Evolutionary conservation across 148 eudicot genomes (phyloP), one percentile per base, ranked within the genome.

Genomic region (Bassia scoparia): DNA sequence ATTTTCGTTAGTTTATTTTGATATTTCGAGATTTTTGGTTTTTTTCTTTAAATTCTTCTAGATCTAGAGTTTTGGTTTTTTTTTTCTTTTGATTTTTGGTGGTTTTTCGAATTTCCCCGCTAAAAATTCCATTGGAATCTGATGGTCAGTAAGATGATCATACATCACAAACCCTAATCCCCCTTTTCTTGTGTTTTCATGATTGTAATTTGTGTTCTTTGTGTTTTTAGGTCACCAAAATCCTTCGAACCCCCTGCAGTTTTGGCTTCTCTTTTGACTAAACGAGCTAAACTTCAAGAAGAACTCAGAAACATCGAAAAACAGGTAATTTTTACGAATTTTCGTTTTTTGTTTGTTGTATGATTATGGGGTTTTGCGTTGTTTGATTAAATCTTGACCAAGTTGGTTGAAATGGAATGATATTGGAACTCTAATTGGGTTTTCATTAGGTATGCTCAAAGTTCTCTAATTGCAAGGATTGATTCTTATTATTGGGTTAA

Each of bases 301-400:
- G 98, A 95, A 69, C 97, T 95, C 67, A 87, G 97, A 16, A 83
- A 31, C 76, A 87, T 95, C 26, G 98, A 95, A 78, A 91, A 91
- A 61, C 98, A 95, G 96, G 98, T 84, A 49, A 44, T 9, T 81
- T 55, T 53, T 23, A 12, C 21, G 12, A 10, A 58, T 27, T 31
- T 5, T 14, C 7, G 3, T 29, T 48, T 60, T 8, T 0, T 33
- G 43, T 34, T 26, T 33, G 1, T 5, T 27, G 41, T 72, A n/a
- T 27, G 43, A 35, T 48, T 43, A 43, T 52, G n/a, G n/a, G n/a
- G n/a, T n/a, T n/a, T n/a, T n/a, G n/a, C n/a, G n/a, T n/a, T n/a
- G n/a, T n/a, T n/a, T n/a, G n/a, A n/a, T n/a, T n/a, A n/a, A n/a
- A n/a, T n/a, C n/a, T n/a, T n/a, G n/a, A n/a, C n/a, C n/a, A n/a